These are phyloP conservation scores for Hypoxylon intermedium DNA, from an alignment of 495 filamentous ascomycete species.

Conservation along the genomic window DNA sequence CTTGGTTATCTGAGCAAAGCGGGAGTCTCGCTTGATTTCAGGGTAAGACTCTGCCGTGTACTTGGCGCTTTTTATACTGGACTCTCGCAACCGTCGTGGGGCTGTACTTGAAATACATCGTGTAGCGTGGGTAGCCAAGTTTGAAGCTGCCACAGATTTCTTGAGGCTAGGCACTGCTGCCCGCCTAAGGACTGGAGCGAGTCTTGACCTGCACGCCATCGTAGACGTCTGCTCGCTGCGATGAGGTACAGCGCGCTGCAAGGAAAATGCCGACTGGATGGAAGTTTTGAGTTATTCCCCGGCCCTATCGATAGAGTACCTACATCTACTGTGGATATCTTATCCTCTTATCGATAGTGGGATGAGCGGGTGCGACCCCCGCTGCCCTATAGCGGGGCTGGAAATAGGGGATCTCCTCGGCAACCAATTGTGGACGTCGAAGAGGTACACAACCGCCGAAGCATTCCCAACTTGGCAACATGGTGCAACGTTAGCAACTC, in stretches of 20 bases:
- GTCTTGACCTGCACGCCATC: constrained; percentile 41
- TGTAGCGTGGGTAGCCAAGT: constrained; percentile 3
- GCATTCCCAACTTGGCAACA: constrained; percentile 33
- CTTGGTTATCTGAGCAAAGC: constrained; percentile 71
- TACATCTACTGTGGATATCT: neutral
- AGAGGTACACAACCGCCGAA: constrained; percentile 26
- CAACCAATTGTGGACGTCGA: constrained; percentile 42
- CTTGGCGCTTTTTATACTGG: constrained; percentile 60
- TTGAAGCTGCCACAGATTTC: constrained; percentile 7
- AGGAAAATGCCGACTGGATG: too few species aligned
- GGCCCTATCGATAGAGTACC: constrained; percentile 5
- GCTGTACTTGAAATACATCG: constrained; percentile 49
- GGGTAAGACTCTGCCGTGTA: constrained; percentile 88
- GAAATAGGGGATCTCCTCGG: constrained; percentile 39
- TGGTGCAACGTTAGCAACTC: constrained; percentile 30
- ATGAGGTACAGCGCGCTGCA: neutral
- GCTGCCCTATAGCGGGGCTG: constrained; percentile 10
- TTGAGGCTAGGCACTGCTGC: constrained; percentile 24
- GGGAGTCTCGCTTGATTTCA: constrained; percentile 75
- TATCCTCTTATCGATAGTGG: constrained; percentile 30
- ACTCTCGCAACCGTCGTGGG: constrained; percentile 39
- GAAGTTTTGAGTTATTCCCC: too few species aligned
- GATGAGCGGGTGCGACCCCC: neutral
- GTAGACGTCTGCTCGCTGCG: neutral
- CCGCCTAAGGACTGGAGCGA: constrained; percentile 36